Base-by-base conservation (phyloP, 2,329 filamentous ascomycete genomes). In the Arthrobotrys musiformis region DNA sequence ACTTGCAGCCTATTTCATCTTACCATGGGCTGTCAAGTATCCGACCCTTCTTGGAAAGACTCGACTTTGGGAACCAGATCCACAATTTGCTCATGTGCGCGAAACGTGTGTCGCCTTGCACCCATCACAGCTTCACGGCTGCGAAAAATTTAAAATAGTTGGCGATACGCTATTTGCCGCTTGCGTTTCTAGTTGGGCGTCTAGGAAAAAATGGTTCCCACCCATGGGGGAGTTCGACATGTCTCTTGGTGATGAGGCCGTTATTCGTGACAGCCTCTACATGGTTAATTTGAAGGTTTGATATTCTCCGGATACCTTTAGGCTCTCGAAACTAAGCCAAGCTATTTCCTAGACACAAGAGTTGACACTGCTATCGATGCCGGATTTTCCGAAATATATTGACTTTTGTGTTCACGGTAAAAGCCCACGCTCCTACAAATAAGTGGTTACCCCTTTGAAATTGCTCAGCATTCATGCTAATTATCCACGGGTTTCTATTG, bases 91-190 rank as follows among this genome's bases (percentile, higher is more conserved):
- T 13, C 24, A 62, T 24, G 33, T 75, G 5, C 30, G 30, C 6
- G 46, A 75, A 8, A 68, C 52, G 8, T 75, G 70, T 28, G 22
- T 17, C 7, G 13, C 54, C 7, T 35, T 75, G 13, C 44, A 75
- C 22, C 62, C 70, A 0, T 26, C 13, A 4, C 52, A 63, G 26
- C 44, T 75, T 22, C 63, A 33, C 4, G 70, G 70, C 0, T 75
- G 70, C 19, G 70, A 75, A 35, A 75, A 75, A 52, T 75, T 75
- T 40, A 75, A 68, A 40, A 62, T 75, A 9, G 26, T 75, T n/a
- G 70, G 70, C 6, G 37, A 60, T 37, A 56, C 0, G 9, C 28
- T 75, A 3, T 75, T 75, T 33, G 70, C 70, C 5, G 70, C 70
- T 8, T 75, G 70, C 35, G 70, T 63, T 22, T 28, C 42, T 2